A percentile compares a stretch with the other conserved stretches of the same genome.
These are phyloP conservation scores for Hanseniaspora meyeri DNA, from an alignment of 805 yeast genomes.

Conservation along the genomic window DNA sequence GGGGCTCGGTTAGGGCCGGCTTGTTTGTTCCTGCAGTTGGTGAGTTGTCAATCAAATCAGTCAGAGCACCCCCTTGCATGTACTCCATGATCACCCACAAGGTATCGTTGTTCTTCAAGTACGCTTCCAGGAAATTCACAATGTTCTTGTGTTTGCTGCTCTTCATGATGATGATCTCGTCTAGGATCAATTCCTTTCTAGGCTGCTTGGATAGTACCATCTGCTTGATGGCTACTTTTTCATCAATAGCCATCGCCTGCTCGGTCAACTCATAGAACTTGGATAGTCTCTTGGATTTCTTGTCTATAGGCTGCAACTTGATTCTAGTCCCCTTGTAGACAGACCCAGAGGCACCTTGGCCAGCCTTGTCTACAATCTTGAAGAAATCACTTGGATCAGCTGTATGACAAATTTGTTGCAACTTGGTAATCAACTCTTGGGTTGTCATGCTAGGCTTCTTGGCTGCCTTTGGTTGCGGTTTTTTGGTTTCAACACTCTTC, in stretches of 20 bases:
- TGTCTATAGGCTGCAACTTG: conserved; percentile 27
- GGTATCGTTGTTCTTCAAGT: conserved; percentile 63
- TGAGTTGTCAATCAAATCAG: conserved; percentile 89
- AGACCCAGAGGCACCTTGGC: conserved; percentile 97
- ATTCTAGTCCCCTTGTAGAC: conserved; percentile 73
- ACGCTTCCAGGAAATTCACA: conserved; percentile 88
- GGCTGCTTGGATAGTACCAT: conserved; percentile 88
- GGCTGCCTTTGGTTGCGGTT: conserved; percentile 24
- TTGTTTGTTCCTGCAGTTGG: conserved; percentile 32
- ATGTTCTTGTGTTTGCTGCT: conserved; percentile 89
- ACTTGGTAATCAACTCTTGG: conserved; percentile 68
- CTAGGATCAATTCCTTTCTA: conserved; percentile 84
- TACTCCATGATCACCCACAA: conserved; percentile 99
- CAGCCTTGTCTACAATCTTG: conserved; percentile 70
- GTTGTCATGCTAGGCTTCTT: conserved; percentile 63
- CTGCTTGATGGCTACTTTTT: conserved; percentile 88
- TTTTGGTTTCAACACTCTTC: conserved; percentile 11
- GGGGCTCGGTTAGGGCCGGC: conserved; percentile 56
- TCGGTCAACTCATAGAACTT: conserved; percentile 18
- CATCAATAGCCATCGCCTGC: conserved; percentile 31
- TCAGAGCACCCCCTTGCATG: conserved; percentile 97
- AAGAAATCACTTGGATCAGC: conserved; percentile 78
- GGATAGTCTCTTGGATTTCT: conserved; percentile 14
- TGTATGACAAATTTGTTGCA: conserved; percentile 68
- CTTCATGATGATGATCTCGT: conserved; percentile 93